phyloP scores from a whole-genome alignment of 176 grass and related monocot species.

The Pontederia paniculata region DNA sequence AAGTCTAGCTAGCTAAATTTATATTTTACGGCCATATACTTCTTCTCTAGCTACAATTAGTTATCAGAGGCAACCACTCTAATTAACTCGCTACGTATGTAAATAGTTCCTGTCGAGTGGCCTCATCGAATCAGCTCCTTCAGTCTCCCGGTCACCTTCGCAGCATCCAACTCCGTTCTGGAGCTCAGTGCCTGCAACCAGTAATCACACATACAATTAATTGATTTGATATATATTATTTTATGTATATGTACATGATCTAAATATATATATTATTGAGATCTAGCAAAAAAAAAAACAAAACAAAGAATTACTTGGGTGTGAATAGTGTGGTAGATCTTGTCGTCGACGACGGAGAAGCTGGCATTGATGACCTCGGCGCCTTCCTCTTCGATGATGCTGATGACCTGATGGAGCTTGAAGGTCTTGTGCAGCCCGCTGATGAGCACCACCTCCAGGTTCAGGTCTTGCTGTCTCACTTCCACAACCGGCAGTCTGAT shows the following conservation, averaged over 20 bases:
- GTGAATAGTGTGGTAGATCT: constrained; percentile 76
- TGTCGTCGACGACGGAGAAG: constrained; percentile 58
- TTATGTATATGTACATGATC: background rate
- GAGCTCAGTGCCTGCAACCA: constrained; percentile 32
- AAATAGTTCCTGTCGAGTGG: no score
- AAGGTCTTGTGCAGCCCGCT: constrained; percentile 27
- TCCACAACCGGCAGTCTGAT: constrained; percentile 44
- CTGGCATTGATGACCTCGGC: constrained; percentile 68
- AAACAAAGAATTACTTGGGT: constrained; percentile 32
- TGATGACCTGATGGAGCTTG: constrained; percentile 65
- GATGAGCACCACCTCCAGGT: constrained; percentile 70
- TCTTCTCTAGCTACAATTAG: no score
- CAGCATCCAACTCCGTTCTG: constrained; percentile 39
- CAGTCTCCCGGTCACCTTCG: constrained; percentile 39
- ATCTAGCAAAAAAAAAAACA: no score
- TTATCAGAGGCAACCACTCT: no score
- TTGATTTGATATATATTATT: background rate
- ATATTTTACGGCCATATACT: no score
- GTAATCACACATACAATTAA: background rate
- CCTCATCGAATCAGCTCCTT: constrained; percentile 20
- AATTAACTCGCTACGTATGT: no score
- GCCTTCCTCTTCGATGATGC: constrained; percentile 68
- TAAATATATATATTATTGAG: background rate
- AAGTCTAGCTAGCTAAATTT: no score
- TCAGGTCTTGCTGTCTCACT: constrained; percentile 36